phyloP scores from a whole-genome alignment of 2,329 filamentous ascomycete genomes.

The Ceratocystis eucalypticola region DNA sequence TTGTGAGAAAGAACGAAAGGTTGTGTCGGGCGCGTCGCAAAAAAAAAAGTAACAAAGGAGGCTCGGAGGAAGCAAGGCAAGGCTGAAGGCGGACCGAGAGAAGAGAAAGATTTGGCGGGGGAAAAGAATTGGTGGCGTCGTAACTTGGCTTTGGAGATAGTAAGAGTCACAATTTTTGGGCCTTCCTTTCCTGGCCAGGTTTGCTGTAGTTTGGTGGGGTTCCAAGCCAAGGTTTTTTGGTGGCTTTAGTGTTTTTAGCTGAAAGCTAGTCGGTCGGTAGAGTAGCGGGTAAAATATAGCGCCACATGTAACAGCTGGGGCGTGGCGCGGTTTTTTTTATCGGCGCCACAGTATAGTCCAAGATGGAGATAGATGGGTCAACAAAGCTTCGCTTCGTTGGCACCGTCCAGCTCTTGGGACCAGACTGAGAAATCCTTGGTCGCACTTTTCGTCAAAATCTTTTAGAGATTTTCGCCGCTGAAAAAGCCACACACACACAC shows the following conservation, averaged over 20 bases:
- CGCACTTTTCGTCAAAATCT: background rate
- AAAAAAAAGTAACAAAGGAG: background rate
- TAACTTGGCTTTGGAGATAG: slow-evolving; percentile 5
- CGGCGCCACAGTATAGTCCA: background rate
- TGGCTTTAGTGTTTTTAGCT: background rate
- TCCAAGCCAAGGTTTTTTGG: background rate
- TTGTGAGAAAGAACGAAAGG: background rate
- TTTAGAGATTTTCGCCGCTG: background rate
- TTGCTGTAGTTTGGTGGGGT: slow-evolving; percentile 6
- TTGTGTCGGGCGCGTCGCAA: slow-evolving; percentile 12
- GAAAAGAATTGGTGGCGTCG: slow-evolving; percentile 15
- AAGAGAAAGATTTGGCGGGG: slow-evolving; percentile 4
- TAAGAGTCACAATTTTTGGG: slow-evolving; percentile 19
- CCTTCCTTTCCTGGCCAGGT: background rate
- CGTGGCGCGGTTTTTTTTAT: background rate
- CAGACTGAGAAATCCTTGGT: background rate
- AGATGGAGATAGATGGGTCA: background rate
- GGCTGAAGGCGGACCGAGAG: slow-evolving; percentile 10
- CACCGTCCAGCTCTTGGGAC: background rate
- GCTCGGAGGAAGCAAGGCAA: slow-evolving; percentile 12
- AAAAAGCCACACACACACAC: background rate
- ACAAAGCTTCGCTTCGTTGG: background rate
- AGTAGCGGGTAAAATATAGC: background rate
- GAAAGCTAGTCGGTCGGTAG: background rate
- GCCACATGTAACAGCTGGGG: background rate